Evolutionary conservation across 192 early-diverging fungal species (phyloP).

Genomic region (Coemansia sp.): DNA sequence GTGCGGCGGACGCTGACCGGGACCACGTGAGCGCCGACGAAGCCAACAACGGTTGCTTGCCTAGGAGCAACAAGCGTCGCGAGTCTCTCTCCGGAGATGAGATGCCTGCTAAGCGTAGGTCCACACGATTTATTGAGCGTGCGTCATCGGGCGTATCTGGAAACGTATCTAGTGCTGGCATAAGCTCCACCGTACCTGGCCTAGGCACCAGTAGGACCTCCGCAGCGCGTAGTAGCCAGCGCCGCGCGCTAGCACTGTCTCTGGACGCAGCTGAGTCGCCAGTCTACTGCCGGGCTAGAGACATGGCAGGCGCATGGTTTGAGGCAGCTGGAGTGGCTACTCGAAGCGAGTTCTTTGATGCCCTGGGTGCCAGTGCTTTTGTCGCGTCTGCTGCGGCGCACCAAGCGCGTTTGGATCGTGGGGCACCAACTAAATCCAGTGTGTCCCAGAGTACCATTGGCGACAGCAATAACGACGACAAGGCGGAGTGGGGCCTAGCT

Average conservation of each 20-base stretch:
- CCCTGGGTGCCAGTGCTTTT: neutral
- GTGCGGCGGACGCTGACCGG: neutral
- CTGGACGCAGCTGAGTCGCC: slow-evolving; percentile 18
- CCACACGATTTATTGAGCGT: slow-evolving; percentile 48
- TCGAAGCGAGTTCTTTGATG: neutral
- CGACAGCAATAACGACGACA: neutral
- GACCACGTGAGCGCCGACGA: slow-evolving; percentile 3
- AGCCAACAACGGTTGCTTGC: neutral
- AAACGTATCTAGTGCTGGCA: neutral
- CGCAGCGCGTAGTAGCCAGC: slow-evolving; percentile 4
- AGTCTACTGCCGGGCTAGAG: slow-evolving; percentile 15
- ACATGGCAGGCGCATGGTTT: slow-evolving; percentile 13
- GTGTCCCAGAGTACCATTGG: neutral
- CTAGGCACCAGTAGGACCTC: neutral
- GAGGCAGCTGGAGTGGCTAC: neutral
- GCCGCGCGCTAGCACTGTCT: neutral
- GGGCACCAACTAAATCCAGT: neutral
- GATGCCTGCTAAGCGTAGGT: slow-evolving; percentile 47
- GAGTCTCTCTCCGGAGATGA: slow-evolving; percentile 49
- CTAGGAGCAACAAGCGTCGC: slow-evolving; percentile 19
- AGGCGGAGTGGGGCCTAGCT: slow-evolving; percentile 4
- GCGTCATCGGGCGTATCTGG: slow-evolving; percentile 1
- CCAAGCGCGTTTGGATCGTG: neutral
- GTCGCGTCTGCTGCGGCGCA: neutral
- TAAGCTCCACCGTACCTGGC: neutral